phyloP scores from a whole-genome alignment of 78 protist genomes.

The Tieghemostelium lacteum region DNA sequence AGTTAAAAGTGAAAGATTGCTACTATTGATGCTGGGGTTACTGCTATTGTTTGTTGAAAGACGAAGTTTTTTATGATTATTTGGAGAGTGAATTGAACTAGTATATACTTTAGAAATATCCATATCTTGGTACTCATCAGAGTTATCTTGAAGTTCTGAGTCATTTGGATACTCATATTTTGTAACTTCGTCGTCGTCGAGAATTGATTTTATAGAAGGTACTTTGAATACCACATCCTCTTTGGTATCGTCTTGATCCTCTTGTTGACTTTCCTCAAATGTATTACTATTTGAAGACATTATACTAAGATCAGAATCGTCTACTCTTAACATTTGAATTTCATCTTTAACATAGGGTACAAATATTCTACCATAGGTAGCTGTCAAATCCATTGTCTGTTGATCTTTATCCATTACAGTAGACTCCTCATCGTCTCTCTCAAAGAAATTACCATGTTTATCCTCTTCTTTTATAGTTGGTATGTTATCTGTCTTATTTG shows the following conservation, averaged over 20 bases:
- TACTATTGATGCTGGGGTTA: not conserved
- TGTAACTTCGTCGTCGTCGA: not conserved
- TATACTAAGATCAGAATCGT: not conserved
- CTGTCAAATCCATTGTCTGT: conserved; percentile 71
- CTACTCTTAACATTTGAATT: conserved; percentile 25
- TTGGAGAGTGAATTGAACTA: not conserved
- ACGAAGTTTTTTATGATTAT: not conserved
- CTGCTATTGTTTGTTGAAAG: not conserved
- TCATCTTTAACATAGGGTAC: conserved; percentile 59
- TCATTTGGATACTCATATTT: too few relatives aligned
- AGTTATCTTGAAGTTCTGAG: not conserved
- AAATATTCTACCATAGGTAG: conserved; percentile 44
- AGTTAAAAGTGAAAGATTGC: too few relatives aligned
- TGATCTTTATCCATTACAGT: not conserved
- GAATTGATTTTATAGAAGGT: not conserved
- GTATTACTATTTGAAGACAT: not conserved
- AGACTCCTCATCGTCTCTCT: not conserved
- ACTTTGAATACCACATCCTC: not conserved
- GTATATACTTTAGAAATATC: not conserved
- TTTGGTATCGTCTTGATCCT: not conserved
- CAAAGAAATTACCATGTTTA: conserved; percentile 1
- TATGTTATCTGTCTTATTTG: not conserved
- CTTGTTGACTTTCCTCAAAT: not conserved
- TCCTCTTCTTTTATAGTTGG: not conserved
- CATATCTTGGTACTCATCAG: too few relatives aligned